Conservation (phyloP, 495 filamentous ascomycete species). For the Hyaloscypha finlandica region DNA sequence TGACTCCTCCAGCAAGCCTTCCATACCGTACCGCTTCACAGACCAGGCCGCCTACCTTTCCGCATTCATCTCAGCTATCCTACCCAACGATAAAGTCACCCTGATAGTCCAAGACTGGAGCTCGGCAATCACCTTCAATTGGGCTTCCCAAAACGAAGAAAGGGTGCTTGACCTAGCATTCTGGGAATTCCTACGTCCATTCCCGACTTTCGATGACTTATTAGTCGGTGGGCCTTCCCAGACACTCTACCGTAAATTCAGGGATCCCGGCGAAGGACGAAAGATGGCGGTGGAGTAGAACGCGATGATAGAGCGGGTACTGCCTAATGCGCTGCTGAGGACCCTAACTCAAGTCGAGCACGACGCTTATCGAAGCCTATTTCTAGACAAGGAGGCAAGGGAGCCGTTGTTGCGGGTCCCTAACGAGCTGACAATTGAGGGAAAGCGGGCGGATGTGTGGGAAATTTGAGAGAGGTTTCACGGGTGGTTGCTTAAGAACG, state of each 20-base stretch:
- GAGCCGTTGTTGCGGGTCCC: not conserved
- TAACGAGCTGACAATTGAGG: not conserved
- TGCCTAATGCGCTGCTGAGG: not conserved
- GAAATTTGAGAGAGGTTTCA: not conserved
- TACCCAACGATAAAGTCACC: too few relatives aligned
- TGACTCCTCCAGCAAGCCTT: too few relatives aligned
- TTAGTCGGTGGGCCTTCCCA: not conserved
- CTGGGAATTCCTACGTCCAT: conserved; percentile 3
- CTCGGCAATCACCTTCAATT: too few relatives aligned
- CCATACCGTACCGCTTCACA: too few relatives aligned
- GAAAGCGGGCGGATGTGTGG: not conserved
- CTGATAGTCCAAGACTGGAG: too few relatives aligned
- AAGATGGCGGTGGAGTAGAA: not conserved
- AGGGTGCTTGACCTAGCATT: not conserved
- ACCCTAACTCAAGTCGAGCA: not conserved
- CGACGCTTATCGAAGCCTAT: not conserved
- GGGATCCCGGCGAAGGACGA: not conserved
- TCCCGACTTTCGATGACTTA: not conserved
- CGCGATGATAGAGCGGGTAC: not conserved
- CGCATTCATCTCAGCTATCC: too few relatives aligned
- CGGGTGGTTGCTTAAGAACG: conserved; percentile 4
- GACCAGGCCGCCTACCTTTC: too few relatives aligned
- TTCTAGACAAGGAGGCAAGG: not conserved
- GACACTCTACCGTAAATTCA: not conserved
- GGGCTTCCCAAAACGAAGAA: not conserved